Evolutionary conservation across 23 red algal species (phyloP).

Genomic region (Chondrus crispus): DNA sequence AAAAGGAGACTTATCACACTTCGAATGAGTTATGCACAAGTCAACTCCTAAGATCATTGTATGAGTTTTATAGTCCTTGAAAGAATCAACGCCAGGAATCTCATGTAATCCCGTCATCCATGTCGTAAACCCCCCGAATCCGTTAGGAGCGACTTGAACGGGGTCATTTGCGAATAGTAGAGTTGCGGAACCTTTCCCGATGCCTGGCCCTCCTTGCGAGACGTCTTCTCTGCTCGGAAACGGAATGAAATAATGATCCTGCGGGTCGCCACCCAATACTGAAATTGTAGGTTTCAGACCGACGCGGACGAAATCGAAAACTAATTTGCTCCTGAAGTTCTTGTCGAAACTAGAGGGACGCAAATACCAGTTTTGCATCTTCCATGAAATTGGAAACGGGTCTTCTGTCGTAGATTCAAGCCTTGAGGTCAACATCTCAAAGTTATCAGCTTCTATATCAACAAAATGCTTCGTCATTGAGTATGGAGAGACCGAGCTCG

Average conservation of each 20-base stretch:
- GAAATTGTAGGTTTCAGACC: slow-evolving; percentile 46
- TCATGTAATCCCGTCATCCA: slow-evolving; percentile 48
- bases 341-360: slow-evolving; percentile 41
- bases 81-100: slow-evolving; percentile 55
- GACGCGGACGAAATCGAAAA: slow-evolving; percentile 58
- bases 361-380: slow-evolving; percentile 54
- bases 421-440: slow-evolving; percentile 52
- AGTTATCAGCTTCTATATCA: slow-evolving; percentile 58
- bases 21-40: slow-evolving; percentile 40
- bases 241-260: slow-evolving; percentile 64
- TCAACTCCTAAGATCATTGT: slow-evolving; percentile 51
- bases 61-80: slow-evolving; percentile 16
- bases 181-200: slow-evolving; percentile 22
- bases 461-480: slow-evolving; percentile 72
- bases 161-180: slow-evolving; percentile 10
- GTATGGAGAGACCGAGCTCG: slow-evolving; percentile 63
- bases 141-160: slow-evolving; percentile 15
- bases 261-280: slow-evolving; percentile 40
- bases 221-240: slow-evolving; percentile 52
- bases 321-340: slow-evolving; percentile 18
- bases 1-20: not conserved
- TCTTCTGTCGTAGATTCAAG: slow-evolving; percentile 20
- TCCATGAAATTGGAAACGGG: slow-evolving; percentile 64
- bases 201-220: slow-evolving; percentile 46
- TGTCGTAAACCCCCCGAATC: slow-evolving; percentile 45